phyloP scores from a whole-genome alignment of 805 yeast genomes.

The Hanseniaspora lachancei region DNA sequence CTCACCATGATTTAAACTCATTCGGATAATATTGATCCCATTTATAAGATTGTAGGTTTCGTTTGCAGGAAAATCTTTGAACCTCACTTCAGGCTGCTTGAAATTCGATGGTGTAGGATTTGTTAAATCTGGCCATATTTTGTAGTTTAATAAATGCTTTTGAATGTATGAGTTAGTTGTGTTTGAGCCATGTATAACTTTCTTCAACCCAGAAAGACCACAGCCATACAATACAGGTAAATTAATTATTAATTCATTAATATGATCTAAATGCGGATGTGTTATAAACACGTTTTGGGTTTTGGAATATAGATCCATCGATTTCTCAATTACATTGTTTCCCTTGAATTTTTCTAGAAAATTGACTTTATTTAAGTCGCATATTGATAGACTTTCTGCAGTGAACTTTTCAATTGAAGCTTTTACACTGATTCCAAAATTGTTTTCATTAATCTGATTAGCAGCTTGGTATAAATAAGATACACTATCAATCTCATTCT shows the following conservation, averaged over 20 bases:
- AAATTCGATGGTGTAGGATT: slow-evolving; percentile 15
- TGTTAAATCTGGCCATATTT: slow-evolving; percentile 62
- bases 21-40: slow-evolving; percentile 25
- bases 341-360: neutral
- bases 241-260: slow-evolving; percentile 54
- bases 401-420: slow-evolving; percentile 16
- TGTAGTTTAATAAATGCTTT: slow-evolving; percentile 53
- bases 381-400: slow-evolving; percentile 1
- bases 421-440: slow-evolving; percentile 14
- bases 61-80: neutral
- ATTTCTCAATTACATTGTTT: slow-evolving; percentile 22
- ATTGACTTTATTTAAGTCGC: neutral
- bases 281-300: slow-evolving; percentile 44
- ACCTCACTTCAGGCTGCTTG: slow-evolving; percentile 7
- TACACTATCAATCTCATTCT: neutral
- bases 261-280: slow-evolving; percentile 79
- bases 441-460: neutral
- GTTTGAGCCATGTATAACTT: slow-evolving; percentile 40
- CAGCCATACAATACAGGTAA: slow-evolving; percentile 36
- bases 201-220: slow-evolving; percentile 22
- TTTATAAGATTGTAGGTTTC: slow-evolving; percentile 2
- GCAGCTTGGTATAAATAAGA: neutral
- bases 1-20: slow-evolving; percentile 31
- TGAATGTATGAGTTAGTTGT: slow-evolving; percentile 41
- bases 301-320: slow-evolving; percentile 27